Base-by-base conservation (phyloP, 208 protist genomes). In the Porcisia deanei region DNA sequence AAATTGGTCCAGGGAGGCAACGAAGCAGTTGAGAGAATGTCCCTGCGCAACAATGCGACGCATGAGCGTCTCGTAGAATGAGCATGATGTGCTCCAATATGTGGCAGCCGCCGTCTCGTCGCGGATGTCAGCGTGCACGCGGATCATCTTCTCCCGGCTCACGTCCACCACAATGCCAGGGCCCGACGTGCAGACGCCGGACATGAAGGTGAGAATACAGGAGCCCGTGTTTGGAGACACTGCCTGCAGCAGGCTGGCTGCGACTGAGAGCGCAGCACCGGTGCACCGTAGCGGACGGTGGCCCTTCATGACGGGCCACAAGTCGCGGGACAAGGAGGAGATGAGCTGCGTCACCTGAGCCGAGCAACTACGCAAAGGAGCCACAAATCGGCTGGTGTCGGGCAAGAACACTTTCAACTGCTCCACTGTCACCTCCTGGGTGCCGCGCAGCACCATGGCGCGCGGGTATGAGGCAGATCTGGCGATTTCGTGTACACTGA, bases 1-100 rank as follows among this genome's bases (percentile, higher is more conserved):
- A 5, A 96, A 85, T 87, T 99, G 99, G 82, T 99, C 99, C 16
- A 99, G 85, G 3, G 95, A 94, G 76, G 98, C 98, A 10, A 92
- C 95, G 72, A 99, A 99, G 65, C 99, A 92, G 86, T 99, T 99
- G 41, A 99, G 85, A 9, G 91, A 88, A 91, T 99, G 98, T 8
- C 98, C 98, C 52, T 97, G 94, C 30, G 78, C 76, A 30, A 98
- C 97, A 54, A 98, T 96, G 45, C 95, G 89, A 55, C 96, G 88
- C 80, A 98, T 99, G 2, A 99, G 88, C 12, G 80, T 90, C 52
- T 97, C 89, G 88, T 99, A 99, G 83, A 98, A 98, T 76, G 88
- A 63, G 73, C 85, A 92, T n/a, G 92, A 91, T 9, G 82, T 75
- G 43, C 73, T 81, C 88, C 92, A 98, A 80, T 97, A 89, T 59